Conservation (phyloP, 208 protist genomes). For the Leishmania amazonensis region DNA sequence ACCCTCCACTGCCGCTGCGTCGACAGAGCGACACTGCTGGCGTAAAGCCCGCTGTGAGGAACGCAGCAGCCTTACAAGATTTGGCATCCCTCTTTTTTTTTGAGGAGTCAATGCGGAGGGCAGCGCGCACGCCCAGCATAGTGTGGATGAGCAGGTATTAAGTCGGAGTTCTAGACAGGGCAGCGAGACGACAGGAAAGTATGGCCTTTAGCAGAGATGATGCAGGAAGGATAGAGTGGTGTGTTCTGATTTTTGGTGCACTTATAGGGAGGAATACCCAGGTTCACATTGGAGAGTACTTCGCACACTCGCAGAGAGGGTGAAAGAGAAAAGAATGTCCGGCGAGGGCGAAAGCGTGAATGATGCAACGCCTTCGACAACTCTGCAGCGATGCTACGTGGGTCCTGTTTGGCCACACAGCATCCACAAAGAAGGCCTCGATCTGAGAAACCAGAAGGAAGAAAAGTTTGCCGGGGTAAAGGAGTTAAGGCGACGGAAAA, state of each 20-base stretch:
- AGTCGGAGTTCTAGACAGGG: background rate
- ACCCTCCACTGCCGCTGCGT: background rate
- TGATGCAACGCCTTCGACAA: background rate
- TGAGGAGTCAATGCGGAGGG: too few relatives aligned
- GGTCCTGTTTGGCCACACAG: too few relatives aligned
- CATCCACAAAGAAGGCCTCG: background rate
- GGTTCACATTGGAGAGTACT: background rate
- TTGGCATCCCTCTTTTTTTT: background rate
- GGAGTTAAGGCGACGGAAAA: background rate
- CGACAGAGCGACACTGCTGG: background rate
- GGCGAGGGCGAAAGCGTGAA: background rate
- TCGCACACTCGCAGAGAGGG: background rate
- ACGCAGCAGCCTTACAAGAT: background rate
- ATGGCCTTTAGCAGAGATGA: background rate
- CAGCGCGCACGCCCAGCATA: background rate
- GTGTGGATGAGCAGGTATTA: background rate
- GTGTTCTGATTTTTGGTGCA: too few relatives aligned
- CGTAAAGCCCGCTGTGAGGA: background rate
- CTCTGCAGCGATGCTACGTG: background rate
- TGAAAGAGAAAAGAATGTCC: background rate
- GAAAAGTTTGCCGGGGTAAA: background rate
- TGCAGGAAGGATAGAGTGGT: background rate
- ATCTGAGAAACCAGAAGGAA: background rate
- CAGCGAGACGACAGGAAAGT: background rate
- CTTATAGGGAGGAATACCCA: background rate